Base-by-base conservation (phyloP, 805 yeast species). In the Suhomyces prunicola region DNA sequence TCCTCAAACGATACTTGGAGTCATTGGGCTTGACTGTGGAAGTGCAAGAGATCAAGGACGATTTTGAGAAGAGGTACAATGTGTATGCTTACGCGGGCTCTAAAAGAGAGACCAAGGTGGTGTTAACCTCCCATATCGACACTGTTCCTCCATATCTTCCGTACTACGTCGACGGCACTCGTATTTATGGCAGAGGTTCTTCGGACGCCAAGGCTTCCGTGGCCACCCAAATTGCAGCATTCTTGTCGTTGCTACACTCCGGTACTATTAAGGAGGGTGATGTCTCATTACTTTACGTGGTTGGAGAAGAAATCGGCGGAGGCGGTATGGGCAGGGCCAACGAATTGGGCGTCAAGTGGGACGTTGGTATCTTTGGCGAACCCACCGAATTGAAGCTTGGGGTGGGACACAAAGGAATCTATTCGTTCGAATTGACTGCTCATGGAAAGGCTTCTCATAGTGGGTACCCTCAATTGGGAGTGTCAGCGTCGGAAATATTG, bases 131-230 rank as follows among this genome's bases (percentile, higher is more conserved):
- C 10, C 91, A 86, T 60, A 79, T 85, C 36, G 91, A 86, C 60
- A 86, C 90, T 0, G 91, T 86, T 9, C 90, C 90, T 10, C 89
- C 90, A 0, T 85, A 60, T 59, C 64, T 85, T 49, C 79, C 78
- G 2, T 86, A 85, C 64, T 59, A 60, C 2, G 65, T 77, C 10
- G 70, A 76, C 10, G 85, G 81, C 2, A 72, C 78, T 46, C 65
- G 66, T 26, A 82, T 86, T 15, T 78, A 75, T 61, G 91, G 91
- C 22, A 73, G 92, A 51, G 92, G 92, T 2, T 65, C 87, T 1
- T 74, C 79, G 52, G 92, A 86, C 61, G 91, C 88, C n/a, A 86
- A 86, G 62, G 88, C 77, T 0, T 82, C 88, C 8, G 84, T 86
- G 15, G 87, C 88, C 0, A 65, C 87, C 0, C 89, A 85, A 60